Evolutionary conservation across 2,329 filamentous ascomycete species (phyloP), one percentile per base, ranked within the genome.

Genomic region (Bipolaris bicolor): DNA sequence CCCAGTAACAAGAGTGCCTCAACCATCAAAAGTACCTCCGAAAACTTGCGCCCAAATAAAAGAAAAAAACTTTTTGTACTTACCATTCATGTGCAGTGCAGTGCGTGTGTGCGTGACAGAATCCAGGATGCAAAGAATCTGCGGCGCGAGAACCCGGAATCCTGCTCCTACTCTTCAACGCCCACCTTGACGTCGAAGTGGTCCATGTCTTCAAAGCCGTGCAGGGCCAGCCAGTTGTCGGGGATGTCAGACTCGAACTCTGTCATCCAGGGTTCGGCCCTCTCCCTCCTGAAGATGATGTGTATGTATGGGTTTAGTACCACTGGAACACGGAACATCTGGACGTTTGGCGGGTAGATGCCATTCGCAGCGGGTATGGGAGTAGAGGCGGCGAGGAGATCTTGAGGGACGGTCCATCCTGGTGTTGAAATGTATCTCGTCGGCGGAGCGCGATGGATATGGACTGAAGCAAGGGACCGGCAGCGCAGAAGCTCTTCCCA

Each of bases 141-240:
- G 18, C 36, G 26, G 15, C 15, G 39, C 41, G 11, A 11, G 7
- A 40, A 26, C 3, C 33, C 29, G 10, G 15, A 16, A 16, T 43
- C 39, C 7, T 55, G 20, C 15, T 6, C 29, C 7, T 13, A 16
- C 18, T 36, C 24, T 26, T 49, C 58, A 18, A 67, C 58, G 3
- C 70, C 69, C 15, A 73, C 66, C 55, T 64, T 70, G 53, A 73
- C 49, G 1, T 69, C 55, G 31, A 71, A 74, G 52, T 68, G 44
- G 52, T 73, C 69, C 70, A 73, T 71, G 1, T 10, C 3, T 1
- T 16, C 55, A 39, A 73, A 75, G 10, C 72, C 71, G 29, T 55
- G 56, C 1, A 53, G 45, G 3, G 6, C 4, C 3, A 71, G 57
- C 71, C 71, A 74, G 26, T 51, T 37, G 5, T 15, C 44, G 1